A percentile compares a stretch with the other conserved stretches of the same genome.
phyloP scores from a whole-genome alignment of 2,329 filamentous ascomycete species.

The Colletotrichum lupini region DNA sequence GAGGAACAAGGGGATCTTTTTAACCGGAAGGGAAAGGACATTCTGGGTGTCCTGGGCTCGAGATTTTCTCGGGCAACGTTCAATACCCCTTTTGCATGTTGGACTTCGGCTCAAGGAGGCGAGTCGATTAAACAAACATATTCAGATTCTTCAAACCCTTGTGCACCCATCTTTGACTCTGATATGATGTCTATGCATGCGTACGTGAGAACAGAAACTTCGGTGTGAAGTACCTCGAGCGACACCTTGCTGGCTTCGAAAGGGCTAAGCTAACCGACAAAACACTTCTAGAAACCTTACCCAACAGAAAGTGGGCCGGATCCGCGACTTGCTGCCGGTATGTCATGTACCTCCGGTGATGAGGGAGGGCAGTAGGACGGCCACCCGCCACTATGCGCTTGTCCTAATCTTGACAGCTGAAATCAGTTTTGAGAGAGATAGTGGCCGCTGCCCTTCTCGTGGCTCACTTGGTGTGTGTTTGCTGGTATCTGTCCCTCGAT shows the following conservation, averaged over 20 bases:
- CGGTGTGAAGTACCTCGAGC: not conserved
- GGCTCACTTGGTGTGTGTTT: too few relatives aligned
- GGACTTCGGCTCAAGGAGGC: slow-evolving; percentile 14
- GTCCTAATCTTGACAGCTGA: too few relatives aligned
- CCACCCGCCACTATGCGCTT: too few relatives aligned
- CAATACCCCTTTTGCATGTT: slow-evolving; percentile 35
- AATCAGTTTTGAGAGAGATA: too few relatives aligned
- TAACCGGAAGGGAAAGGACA: slow-evolving; percentile 11
- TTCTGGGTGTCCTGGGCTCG: slow-evolving; percentile 6
- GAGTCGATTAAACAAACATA: slow-evolving; percentile 16
- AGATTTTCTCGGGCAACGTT: slow-evolving; percentile 19
- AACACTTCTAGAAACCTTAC: too few relatives aligned
- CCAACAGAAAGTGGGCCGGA: too few relatives aligned
- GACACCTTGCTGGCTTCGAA: not conserved
- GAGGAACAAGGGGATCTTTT: slow-evolving; percentile 6
- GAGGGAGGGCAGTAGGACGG: too few relatives aligned
- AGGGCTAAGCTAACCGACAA: too few relatives aligned
- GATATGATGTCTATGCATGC: not conserved
- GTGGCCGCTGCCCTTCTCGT: too few relatives aligned
- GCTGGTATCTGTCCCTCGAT: too few relatives aligned
- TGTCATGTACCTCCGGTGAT: too few relatives aligned
- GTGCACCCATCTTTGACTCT: not conserved
- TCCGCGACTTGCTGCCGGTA: too few relatives aligned
- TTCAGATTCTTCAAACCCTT: not conserved
- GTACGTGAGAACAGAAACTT: not conserved